phyloP scores from a whole-genome alignment of 2,329 filamentous ascomycete species.

The Cladophialophora chaetospira region DNA sequence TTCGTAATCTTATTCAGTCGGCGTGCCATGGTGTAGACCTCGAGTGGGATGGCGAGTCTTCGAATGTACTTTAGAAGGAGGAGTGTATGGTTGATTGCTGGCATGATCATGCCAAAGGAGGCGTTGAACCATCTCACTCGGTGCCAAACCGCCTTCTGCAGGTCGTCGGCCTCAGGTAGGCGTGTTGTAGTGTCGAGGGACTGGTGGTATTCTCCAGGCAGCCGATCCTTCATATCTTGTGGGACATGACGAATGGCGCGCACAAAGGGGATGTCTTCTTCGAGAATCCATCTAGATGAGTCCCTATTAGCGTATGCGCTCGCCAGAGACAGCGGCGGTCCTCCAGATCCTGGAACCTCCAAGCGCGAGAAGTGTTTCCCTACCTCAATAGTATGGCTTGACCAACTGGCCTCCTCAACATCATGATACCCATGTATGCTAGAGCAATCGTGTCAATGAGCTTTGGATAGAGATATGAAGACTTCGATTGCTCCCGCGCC shows the following conservation, averaged over 20 bases:
- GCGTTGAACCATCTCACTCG: constrained; percentile 64
- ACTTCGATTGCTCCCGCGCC: constrained; percentile 40
- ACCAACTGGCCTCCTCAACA: constrained; percentile 75
- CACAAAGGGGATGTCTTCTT: constrained; percentile 71
- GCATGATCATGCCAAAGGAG: constrained; percentile 71
- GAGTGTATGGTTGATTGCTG: constrained; percentile 69
- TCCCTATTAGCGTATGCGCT: too few species aligned
- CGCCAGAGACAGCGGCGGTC: too few species aligned
- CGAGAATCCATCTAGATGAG: constrained; percentile 60
- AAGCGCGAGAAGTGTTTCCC: neutral
- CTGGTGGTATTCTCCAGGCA: constrained; percentile 45
- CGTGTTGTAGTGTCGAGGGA: constrained; percentile 44
- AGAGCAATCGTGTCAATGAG: constrained; percentile 74
- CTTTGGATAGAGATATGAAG: constrained; percentile 54
- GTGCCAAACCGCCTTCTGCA: constrained; percentile 67
- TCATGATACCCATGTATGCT: constrained; percentile 75
- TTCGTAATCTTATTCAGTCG: constrained; percentile 56
- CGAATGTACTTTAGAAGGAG: constrained; percentile 70
- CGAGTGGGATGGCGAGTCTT: constrained; percentile 73
- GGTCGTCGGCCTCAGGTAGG: constrained; percentile 52
- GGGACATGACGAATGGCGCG: constrained; percentile 56
- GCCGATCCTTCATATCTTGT: constrained; percentile 46
- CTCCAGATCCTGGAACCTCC: neutral
- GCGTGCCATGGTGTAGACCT: constrained; percentile 63
- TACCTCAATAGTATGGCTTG: constrained; percentile 67